These are phyloP conservation scores for Prunus fruticosa DNA, from an alignment of 306 rosid species.

Conservation along the genomic window DNA sequence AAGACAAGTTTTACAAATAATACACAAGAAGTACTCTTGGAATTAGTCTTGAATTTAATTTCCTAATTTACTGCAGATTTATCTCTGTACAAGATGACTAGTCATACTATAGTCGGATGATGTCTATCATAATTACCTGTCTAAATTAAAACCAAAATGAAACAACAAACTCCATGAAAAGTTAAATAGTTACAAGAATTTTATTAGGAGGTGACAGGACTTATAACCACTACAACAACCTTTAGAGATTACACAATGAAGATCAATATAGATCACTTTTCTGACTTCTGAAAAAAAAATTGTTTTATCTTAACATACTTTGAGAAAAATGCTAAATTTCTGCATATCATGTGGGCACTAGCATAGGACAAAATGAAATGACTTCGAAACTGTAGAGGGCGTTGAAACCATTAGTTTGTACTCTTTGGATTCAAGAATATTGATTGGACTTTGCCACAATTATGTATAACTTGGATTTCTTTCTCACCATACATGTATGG, in stretches of 20 bases:
- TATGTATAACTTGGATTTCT: neutral
- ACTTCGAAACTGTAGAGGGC: neutral
- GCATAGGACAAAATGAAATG: neutral
- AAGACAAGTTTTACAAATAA: too few relatives aligned
- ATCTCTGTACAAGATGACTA: too few relatives aligned
- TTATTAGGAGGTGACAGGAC: neutral
- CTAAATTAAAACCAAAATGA: too few relatives aligned
- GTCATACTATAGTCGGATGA: too few relatives aligned
- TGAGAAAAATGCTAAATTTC: neutral
- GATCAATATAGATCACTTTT: neutral
- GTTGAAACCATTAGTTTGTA: neutral
- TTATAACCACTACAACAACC: slow-evolving; percentile 1
- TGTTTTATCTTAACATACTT: neutral
- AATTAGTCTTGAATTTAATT: too few relatives aligned
- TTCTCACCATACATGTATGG: neutral
- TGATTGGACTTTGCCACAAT: neutral
- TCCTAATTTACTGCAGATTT: too few relatives aligned
- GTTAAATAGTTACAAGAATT: neutral
- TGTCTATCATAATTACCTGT: too few relatives aligned
- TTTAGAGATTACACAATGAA: neutral
- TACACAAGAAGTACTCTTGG: too few relatives aligned
- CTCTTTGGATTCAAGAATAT: neutral
- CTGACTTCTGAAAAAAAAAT: neutral
- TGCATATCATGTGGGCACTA: neutral
- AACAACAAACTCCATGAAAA: too few relatives aligned